phyloP scores from a whole-genome alignment of 208 protist genomes.

The Zelonia costaricensis region DNA sequence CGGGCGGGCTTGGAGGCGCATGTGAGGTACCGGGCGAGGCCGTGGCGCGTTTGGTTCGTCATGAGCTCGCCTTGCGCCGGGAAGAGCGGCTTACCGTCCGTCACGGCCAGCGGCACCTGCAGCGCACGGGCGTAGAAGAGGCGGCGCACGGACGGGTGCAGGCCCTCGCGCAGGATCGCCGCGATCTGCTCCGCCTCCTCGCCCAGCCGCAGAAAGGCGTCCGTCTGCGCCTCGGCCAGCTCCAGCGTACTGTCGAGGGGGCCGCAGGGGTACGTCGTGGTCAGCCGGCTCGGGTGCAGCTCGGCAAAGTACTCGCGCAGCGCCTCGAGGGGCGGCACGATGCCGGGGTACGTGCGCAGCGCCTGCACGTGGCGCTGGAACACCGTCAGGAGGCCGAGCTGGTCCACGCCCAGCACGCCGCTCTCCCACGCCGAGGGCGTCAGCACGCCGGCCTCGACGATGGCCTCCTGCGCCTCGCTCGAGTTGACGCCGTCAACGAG shows the following conservation, averaged over 20 bases:
- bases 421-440: conserved; percentile 19
- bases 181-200: conserved; percentile 40
- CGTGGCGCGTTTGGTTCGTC: conserved; percentile 31
- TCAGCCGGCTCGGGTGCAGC: conserved; percentile 43
- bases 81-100: conserved; percentile 62
- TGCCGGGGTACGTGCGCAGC: conserved; percentile 39
- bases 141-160: conserved; percentile 75
- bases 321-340: conserved; percentile 48
- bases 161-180: conserved; percentile 43
- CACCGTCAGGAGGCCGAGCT: conserved; percentile 58
- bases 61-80: conserved; percentile 31
- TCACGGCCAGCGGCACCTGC: conserved; percentile 59
- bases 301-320: conserved; percentile 63
- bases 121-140: conserved; percentile 83
- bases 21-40: conserved; percentile 42
- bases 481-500: conserved; percentile 71
- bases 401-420: conserved; percentile 49
- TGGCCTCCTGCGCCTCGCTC: conserved; percentile 14
- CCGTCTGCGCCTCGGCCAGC: conserved; percentile 52
- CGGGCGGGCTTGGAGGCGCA: conserved; percentile 54
- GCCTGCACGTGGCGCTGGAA: conserved; percentile 65
- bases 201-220: conserved; percentile 50
- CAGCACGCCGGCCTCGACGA: conserved; percentile 18
- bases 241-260: conserved; percentile 45
- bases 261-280: conserved; percentile 10